Percentiles rank a stretch among this genome's conserved stretches.
Conservation (phyloP, 1,284 basidiomycete species). For the Flammula alnicola region DNA sequence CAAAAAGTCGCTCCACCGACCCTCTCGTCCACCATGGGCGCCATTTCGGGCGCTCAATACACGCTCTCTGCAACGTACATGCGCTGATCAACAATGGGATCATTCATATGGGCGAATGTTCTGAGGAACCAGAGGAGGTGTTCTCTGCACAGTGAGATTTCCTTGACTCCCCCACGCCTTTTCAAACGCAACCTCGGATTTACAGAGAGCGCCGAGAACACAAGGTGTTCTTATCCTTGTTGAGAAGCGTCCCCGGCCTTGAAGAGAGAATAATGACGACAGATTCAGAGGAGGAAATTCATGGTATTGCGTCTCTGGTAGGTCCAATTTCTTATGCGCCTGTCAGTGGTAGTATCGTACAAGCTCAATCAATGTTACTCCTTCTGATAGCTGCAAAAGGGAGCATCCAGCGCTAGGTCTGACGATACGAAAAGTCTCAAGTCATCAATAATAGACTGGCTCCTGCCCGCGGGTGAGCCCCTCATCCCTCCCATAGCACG, state of each 20-base stretch:
- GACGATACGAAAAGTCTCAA: background rate
- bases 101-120: no score
- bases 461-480: background rate
- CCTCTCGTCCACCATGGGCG: constrained; percentile 10
- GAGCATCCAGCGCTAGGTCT: background rate
- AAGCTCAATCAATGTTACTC: no score
- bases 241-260: background rate
- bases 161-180: background rate
- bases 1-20: constrained; percentile 1
- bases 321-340: background rate
- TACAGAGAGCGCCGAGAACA: background rate
- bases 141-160: background rate
- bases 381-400: background rate
- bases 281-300: background rate
- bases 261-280: background rate
- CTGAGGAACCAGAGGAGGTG: background rate
- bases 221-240: background rate
- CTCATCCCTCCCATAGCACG: background rate
- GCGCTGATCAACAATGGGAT: background rate
- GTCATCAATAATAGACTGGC: no score
- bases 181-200: background rate
- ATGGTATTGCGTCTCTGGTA: background rate
- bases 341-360: no score
- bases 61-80: background rate
- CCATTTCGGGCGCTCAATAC: background rate